phyloP scores from a whole-genome alignment of 2,329 filamentous ascomycete genomes.

The Nothomitra cinnamomea region DNA sequence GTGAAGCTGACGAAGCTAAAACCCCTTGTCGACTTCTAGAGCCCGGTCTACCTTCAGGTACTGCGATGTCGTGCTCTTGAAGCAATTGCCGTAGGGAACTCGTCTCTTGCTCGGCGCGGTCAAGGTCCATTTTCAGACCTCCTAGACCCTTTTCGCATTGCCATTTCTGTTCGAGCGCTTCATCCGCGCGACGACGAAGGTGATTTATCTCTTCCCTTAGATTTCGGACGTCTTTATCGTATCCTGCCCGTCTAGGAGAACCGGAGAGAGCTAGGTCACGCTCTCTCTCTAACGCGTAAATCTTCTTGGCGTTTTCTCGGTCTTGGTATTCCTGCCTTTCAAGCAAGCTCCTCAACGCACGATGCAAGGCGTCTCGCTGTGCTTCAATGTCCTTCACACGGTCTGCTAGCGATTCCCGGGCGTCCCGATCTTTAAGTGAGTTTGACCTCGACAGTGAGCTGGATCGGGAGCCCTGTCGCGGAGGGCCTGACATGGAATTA shows the following conservation, averaged over 20 bases:
- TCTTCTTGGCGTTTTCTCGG: slow-evolving; percentile 66
- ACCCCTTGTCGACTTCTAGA: not conserved
- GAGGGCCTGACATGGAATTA: slow-evolving; percentile 25
- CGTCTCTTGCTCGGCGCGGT: slow-evolving; percentile 88
- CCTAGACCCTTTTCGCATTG: slow-evolving; percentile 80
- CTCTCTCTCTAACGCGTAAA: slow-evolving; percentile 59
- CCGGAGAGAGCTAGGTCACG: slow-evolving; percentile 53
- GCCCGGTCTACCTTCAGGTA: slow-evolving; percentile 32
- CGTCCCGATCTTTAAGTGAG: slow-evolving; percentile 34
- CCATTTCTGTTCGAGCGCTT: slow-evolving; percentile 91
- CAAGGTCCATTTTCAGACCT: slow-evolving; percentile 89
- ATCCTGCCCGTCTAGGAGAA: slow-evolving; percentile 59
- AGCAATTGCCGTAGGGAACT: slow-evolving; percentile 62
- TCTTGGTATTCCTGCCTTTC: slow-evolving; percentile 75
- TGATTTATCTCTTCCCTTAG: slow-evolving; percentile 73
- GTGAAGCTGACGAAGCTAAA: slow-evolving; percentile 43
- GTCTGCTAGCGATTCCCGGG: slow-evolving; percentile 54
- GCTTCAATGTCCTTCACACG: slow-evolving; percentile 82
- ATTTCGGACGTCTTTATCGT: slow-evolving; percentile 64
- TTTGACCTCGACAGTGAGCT: slow-evolving; percentile 42
- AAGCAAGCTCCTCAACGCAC: slow-evolving; percentile 68
- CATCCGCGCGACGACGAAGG: slow-evolving; percentile 73
- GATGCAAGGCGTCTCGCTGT: slow-evolving; percentile 83
- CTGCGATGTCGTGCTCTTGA: slow-evolving; percentile 64
- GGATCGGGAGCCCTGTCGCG: slow-evolving; percentile 20